phyloP scores from a whole-genome alignment of 2,329 filamentous ascomycete genomes.

The Ramularia collo-cygni region DNA sequence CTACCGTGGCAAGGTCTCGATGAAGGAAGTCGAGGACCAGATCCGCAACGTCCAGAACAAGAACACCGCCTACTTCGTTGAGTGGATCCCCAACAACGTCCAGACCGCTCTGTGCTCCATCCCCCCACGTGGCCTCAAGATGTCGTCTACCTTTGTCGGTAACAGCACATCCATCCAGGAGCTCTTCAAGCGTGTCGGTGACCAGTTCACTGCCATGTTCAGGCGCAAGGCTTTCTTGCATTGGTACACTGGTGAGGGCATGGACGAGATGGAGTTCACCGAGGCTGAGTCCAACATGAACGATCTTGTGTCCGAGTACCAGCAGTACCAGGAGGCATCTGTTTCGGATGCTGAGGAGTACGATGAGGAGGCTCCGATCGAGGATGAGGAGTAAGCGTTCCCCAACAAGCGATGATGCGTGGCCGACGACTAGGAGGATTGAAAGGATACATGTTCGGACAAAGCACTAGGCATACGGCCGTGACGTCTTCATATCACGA shows the following conservation, averaged over 20 bases:
- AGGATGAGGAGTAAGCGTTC: conserved; percentile 59
- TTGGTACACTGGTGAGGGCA: conserved; percentile 99
- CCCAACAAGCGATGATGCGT: too few relatives aligned
- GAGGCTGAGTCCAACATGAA: conserved; percentile 99
- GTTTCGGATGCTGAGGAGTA: conserved; percentile 96
- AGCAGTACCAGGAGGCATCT: conserved; percentile 99
- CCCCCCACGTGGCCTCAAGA: conserved; percentile 93
- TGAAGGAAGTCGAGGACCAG: conserved; percentile 99
- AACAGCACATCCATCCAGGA: conserved; percentile 99
- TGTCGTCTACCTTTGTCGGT: conserved; percentile 98
- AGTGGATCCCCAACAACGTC: conserved; percentile 99
- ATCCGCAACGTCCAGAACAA: conserved; percentile 99
- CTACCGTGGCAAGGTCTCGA: conserved; percentile 99
- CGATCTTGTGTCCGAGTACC: conserved; percentile 98
- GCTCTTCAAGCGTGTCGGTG: conserved; percentile 99
- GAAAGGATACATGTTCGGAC: too few relatives aligned
- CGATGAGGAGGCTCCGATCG: conserved; percentile 71
- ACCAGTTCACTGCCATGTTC: conserved; percentile 99
- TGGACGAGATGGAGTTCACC: conserved; percentile 99
- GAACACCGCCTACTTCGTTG: conserved; percentile 99
- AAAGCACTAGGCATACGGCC: too few relatives aligned
- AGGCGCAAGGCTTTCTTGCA: conserved; percentile 99
- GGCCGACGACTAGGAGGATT: too few relatives aligned
- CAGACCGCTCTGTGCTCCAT: conserved; percentile 99
- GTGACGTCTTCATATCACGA: too few relatives aligned